Evolutionary conservation across 2,329 filamentous ascomycete genomes (phyloP), one percentile per base, ranked within the genome.

Genomic region (Massarina eburnea): DNA sequence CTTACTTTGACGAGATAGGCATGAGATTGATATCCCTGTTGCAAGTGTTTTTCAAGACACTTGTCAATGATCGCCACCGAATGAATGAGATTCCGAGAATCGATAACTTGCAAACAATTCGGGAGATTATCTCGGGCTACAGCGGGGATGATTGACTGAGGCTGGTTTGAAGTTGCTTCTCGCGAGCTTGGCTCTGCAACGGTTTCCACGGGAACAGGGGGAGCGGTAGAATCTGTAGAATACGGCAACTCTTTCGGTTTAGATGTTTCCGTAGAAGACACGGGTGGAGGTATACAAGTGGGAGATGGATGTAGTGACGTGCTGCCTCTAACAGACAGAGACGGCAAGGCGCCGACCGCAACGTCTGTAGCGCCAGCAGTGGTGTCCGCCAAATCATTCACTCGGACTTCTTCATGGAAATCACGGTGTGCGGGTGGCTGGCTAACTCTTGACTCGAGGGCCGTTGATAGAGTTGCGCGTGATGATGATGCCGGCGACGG

Each of bases 21-120:
- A 39, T 62, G 58, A 29, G 40, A 26, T 46, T 52, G 46, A 19
- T 50, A 45, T 15, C 52, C 43, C 4, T 51, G 43, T 12, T 36
- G 36, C 14, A 62, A 22, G 27, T 55, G 51, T 14, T 45, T 45
- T 26, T 41, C 51, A 8, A 62, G 34, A 18, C 47, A 53, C 15
- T 36, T 18, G 6, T 56, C 50, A 20, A 61, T 39, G 8, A 39
- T 43, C 27, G 34, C 36, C n/a, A 38, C 48, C 15, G 50, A 36
- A 8, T 34, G 20, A 8, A 39, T 35, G 26, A 57, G 14, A 26
- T 58, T 48, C 8, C 50, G 32, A 5, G 39, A 42, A 18, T 45
- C 35, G 21, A 49, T 26, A 29, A 12, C 17, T 14, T 30, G 27
- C 24, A 26, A 7, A 30, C 5, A 5, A 14, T 14, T 30, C 12